A percentile compares a stretch with the other conserved stretches of the same genome.
These are phyloP conservation scores for Chytridium lagenaria DNA, from an alignment of 371 early-diverging fungal species.

Conservation along the genomic window DNA sequence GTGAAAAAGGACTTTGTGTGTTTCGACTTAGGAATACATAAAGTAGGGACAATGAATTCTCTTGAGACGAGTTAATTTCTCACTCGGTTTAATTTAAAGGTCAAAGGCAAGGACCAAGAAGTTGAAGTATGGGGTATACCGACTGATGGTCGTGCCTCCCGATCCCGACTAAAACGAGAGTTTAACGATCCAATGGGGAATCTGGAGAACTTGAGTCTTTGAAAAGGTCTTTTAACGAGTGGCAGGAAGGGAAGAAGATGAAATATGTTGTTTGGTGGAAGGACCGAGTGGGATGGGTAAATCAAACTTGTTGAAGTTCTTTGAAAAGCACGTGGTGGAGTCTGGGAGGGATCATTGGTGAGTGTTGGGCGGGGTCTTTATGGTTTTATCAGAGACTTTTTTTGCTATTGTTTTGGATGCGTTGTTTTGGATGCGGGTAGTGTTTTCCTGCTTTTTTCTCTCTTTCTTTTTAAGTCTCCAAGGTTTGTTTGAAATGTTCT, in stretches of 20 bases:
- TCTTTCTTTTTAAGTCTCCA: no score
- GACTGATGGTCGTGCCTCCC: no score
- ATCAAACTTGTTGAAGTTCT: neutral
- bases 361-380: no score
- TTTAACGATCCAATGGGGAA: no score
- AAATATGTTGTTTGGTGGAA: neutral
- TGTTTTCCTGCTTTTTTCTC: no score
- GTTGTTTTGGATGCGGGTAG: no score
- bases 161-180: no score
- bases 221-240: neutral
- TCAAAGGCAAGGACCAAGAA: slow-evolving; percentile 12
- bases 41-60: neutral
- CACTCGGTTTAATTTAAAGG: neutral
- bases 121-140: slow-evolving; percentile 12
- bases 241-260: neutral
- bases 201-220: neutral
- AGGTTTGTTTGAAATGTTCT: no score
- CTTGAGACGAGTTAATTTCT: no score
- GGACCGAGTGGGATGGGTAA: slow-evolving; percentile 17
- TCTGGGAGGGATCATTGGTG: neutral
- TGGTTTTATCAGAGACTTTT: no score
- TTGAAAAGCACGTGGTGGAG: neutral
- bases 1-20: neutral
- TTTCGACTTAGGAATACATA: neutral
- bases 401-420: no score